Evolutionary conservation across 2,329 filamentous ascomycete species (phyloP).

Genomic region (Penicillium sp.): DNA sequence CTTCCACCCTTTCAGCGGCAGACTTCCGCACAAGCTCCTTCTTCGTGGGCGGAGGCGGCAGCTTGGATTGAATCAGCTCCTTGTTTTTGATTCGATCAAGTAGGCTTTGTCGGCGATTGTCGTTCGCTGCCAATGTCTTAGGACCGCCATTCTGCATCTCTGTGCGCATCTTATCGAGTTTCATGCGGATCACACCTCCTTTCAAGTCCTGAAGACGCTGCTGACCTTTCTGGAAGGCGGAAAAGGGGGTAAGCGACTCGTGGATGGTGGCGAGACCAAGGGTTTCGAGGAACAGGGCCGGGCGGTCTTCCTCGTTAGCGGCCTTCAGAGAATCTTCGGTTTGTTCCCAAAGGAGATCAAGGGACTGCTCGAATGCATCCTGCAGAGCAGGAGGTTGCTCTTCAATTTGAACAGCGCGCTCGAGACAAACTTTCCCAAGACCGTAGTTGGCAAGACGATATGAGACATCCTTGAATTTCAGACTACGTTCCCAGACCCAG

Average conservation of each 20-base stretch:
- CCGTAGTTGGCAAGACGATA: constrained; percentile 49
- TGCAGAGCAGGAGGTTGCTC: constrained; percentile 51
- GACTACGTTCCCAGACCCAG: constrained; percentile 59
- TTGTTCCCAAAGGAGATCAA: constrained; percentile 36
- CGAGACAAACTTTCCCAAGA: constrained; percentile 44
- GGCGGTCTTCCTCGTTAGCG: constrained; percentile 36
- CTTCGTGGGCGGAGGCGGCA: constrained; percentile 50
- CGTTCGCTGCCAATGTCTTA: constrained; percentile 34
- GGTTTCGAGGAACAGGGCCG: constrained; percentile 37
- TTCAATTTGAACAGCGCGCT: constrained; percentile 29
- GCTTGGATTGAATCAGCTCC: constrained; percentile 57
- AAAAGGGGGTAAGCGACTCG: constrained; percentile 41
- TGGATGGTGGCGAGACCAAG: constrained; percentile 41
- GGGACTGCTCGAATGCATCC: constrained; percentile 54
- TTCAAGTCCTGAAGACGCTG: constrained; percentile 47
- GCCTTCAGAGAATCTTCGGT: constrained; percentile 41
- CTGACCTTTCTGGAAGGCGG: constrained; percentile 43
- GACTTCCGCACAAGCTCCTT: constrained; percentile 64
- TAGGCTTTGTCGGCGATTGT: constrained; percentile 61
- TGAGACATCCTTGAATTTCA: constrained; percentile 23
- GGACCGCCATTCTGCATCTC: constrained; percentile 21
- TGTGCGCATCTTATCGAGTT: constrained; percentile 36
- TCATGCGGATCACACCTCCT: constrained; percentile 42
- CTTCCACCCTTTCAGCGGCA: constrained; percentile 69
- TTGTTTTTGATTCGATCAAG: constrained; percentile 78